phyloP scores from a whole-genome alignment of 2,329 filamentous ascomycete species.

The Pseudocercospora musae region DNA sequence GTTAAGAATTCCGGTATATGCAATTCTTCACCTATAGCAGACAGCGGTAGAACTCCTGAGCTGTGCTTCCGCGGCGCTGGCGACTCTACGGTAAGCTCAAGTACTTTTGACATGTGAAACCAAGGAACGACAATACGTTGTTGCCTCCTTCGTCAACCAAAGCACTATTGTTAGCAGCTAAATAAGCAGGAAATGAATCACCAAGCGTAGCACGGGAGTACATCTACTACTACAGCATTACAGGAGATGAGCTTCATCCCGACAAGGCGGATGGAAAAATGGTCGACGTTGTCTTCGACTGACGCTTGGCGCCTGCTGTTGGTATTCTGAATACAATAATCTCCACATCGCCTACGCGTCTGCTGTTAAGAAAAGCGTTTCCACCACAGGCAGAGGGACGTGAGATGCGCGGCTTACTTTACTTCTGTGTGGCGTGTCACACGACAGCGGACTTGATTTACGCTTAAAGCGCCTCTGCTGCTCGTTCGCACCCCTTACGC shows the following conservation, averaged over 20 bases:
- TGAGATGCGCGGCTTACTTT: background rate
- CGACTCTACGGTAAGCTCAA: background rate
- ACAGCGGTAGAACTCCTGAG: background rate
- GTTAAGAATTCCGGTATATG: background rate
- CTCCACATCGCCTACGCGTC: background rate
- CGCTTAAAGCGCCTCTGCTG: slow-evolving; percentile 1
- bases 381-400: background rate
- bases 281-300: background rate
- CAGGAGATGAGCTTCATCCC: background rate
- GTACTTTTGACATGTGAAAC: background rate
- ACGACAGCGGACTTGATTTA: background rate
- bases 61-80: background rate
- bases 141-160: background rate
- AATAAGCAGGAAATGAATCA: background rate
- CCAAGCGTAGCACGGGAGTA: background rate
- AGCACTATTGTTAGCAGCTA: background rate
- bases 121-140: background rate
- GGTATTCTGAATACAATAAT: background rate
- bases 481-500: background rate
- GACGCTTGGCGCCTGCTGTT: background rate
- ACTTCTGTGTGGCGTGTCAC: background rate
- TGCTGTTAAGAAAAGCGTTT: background rate
- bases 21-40: background rate
- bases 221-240: no score
- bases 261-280: background rate